Conservation (phyloP, 352 stramenopile species). For the Phytopythium vexans region DNA sequence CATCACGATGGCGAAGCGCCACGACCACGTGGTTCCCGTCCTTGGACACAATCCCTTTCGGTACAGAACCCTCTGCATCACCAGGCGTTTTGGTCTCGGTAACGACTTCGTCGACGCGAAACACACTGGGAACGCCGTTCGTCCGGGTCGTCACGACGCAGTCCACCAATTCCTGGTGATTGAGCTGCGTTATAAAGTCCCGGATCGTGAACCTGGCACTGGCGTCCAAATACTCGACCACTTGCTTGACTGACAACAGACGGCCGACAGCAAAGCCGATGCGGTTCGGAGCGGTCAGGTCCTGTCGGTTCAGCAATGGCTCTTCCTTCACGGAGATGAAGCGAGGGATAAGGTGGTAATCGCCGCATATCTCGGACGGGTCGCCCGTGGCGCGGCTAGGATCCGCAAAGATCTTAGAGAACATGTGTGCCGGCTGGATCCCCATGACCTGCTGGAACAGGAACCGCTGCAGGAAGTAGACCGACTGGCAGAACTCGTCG, state of each 20-base stretch:
- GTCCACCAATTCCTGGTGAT: constrained; percentile 52
- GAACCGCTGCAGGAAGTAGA: constrained; percentile 72
- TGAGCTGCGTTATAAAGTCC: constrained; percentile 48
- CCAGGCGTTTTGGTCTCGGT: constrained; percentile 13
- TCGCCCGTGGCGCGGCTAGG: constrained; percentile 50
- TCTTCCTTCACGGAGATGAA: constrained; percentile 74
- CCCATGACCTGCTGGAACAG: constrained; percentile 72
- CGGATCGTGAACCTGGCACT: constrained; percentile 46
- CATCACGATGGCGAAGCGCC: constrained; percentile 42
- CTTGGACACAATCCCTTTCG: constrained; percentile 11
- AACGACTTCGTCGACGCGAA: constrained; percentile 60
- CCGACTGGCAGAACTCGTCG: constrained; percentile 39
- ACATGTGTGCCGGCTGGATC: constrained; percentile 72
- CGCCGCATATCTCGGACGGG: constrained; percentile 51
- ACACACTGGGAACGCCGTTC: constrained; percentile 52
- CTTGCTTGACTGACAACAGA: constrained; percentile 56
- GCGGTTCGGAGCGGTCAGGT: constrained; percentile 64
- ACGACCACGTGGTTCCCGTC: constrained; percentile 23
- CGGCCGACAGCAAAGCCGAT: constrained; percentile 77
- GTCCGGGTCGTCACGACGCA: constrained; percentile 73
- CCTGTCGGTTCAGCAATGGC: constrained; percentile 55
- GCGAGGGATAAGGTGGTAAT: constrained; percentile 79
- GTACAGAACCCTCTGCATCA: background rate
- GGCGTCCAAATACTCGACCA: constrained; percentile 64
- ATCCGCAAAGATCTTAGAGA: constrained; percentile 59